Conservation (phyloP, 1,284 basidiomycete genomes). For the Coriolopsis trogii region DNA sequence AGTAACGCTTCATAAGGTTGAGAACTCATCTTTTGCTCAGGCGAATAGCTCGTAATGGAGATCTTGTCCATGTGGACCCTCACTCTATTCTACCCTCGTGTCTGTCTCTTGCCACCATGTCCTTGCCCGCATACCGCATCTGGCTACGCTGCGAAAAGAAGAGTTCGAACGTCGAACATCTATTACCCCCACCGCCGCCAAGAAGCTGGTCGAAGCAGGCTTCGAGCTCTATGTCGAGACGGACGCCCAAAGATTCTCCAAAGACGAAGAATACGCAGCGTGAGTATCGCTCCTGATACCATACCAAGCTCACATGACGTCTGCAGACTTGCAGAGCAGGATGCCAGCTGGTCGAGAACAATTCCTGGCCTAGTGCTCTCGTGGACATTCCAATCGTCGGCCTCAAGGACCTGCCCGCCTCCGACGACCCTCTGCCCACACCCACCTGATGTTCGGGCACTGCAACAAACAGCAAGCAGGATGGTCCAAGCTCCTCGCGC, state of each 20-base stretch:
- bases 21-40: too few species aligned
- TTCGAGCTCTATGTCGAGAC: slow-evolving; percentile 94
- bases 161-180: slow-evolving; percentile 93
- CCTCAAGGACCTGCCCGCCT: slow-evolving; percentile 92
- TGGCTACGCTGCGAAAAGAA: slow-evolving; percentile 98
- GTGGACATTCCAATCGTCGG: slow-evolving; percentile 85
- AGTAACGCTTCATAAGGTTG: too few species aligned
- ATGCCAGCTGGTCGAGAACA: slow-evolving; percentile 87
- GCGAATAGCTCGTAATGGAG: too few species aligned
- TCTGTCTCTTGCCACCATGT: too few species aligned
- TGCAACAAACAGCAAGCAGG: slow-evolving; percentile 98
- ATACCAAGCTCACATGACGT: slow-evolving; percentile 2
- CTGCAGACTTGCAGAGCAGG: slow-evolving; percentile 63
- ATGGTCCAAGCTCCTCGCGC: slow-evolving; percentile 86
- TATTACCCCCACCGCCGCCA: slow-evolving; percentile 91
- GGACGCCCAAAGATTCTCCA: slow-evolving; percentile 95
- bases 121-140: too few species aligned
- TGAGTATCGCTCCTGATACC: slow-evolving; percentile 46
- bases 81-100: neutral
- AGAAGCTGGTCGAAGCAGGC: slow-evolving; percentile 87
- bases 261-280: slow-evolving; percentile 92
- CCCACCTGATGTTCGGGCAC: slow-evolving; percentile 98
- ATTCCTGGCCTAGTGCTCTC: slow-evolving; percentile 88
- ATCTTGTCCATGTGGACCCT: too few species aligned
- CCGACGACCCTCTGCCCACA: slow-evolving; percentile 85